Conservation (phyloP, 306 rosid genomes). For the Pyrus communis region DNA sequence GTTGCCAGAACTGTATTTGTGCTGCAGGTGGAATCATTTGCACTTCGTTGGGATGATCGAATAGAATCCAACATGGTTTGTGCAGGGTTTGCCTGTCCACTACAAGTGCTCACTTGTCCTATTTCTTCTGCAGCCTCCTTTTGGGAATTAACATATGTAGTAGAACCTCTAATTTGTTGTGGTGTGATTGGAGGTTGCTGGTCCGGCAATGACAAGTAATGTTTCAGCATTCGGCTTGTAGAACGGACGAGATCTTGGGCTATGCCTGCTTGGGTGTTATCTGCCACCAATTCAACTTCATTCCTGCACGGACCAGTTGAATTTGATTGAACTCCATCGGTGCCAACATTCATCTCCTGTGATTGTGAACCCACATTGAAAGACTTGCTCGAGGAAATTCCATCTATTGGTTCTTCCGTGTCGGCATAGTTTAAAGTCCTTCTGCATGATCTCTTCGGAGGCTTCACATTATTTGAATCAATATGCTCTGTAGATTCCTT, state of each 20-base stretch:
- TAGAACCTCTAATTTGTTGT: constrained; percentile 11
- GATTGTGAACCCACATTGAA: constrained; percentile 2
- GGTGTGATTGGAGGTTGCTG: constrained; percentile 14
- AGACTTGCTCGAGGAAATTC: constrained; percentile 20
- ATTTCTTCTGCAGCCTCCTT: constrained; percentile 12
- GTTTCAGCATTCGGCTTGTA: constrained; percentile 17
- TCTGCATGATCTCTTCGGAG: constrained; percentile 35
- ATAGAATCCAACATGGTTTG: neutral
- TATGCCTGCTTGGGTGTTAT: constrained; percentile 15
- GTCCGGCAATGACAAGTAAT: constrained; percentile 15
- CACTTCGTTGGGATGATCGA: constrained; percentile 11
- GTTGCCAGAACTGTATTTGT: neutral
- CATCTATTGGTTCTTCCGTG: constrained; percentile 26
- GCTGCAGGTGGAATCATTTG: neutral
- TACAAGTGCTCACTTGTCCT: constrained; percentile 7
- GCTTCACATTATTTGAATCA: constrained; percentile 17
- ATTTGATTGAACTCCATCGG: neutral
- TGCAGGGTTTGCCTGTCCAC: constrained; percentile 13
- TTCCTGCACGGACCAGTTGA: constrained; percentile 12
- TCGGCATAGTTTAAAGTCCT: constrained; percentile 48
- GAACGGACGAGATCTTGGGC: constrained; percentile 15
- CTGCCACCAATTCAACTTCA: constrained; percentile 15
- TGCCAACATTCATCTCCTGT: neutral
- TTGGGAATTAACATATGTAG: constrained; percentile 17
- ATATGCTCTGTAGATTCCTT: constrained; percentile 16